Evolutionary conservation across 805 yeast species (phyloP).

Genomic region (Spathaspora girioi): DNA sequence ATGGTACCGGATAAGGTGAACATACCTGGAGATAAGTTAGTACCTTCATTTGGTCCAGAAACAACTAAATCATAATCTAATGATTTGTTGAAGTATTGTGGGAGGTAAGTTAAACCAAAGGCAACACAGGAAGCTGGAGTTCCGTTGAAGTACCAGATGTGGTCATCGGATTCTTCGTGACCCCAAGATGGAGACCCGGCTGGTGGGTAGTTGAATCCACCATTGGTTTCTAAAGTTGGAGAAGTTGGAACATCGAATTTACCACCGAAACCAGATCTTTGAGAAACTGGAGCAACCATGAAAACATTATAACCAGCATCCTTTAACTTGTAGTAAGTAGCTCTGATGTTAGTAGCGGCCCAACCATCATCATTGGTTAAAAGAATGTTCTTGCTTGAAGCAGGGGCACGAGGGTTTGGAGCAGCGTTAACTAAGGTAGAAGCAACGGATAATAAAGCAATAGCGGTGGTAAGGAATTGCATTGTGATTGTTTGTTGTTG

Average conservation of each 20-base stretch:
- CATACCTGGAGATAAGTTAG: slow-evolving; percentile 38
- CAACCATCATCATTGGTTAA: slow-evolving; percentile 50
- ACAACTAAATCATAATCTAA: slow-evolving; percentile 46
- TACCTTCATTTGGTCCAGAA: slow-evolving; percentile 51
- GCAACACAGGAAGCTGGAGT: slow-evolving; percentile 53
- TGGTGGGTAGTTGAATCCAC: slow-evolving; percentile 45
- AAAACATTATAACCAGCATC: slow-evolving; percentile 48
- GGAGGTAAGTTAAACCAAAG: slow-evolving; percentile 46
- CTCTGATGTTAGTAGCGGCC: slow-evolving; percentile 55
- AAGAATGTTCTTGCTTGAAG: slow-evolving; percentile 23
- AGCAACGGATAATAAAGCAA: neutral
- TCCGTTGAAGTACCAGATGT: slow-evolving; percentile 54
- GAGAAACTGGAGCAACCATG: slow-evolving; percentile 50
- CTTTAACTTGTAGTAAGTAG: slow-evolving; percentile 46
- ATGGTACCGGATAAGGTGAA: slow-evolving; percentile 48
- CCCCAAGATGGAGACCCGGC: slow-evolving; percentile 56
- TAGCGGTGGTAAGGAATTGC: neutral
- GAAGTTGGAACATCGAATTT: slow-evolving; percentile 42
- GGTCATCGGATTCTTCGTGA: slow-evolving; percentile 35
- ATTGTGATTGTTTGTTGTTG: neutral
- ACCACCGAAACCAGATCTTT: slow-evolving; percentile 55
- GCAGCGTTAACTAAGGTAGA: slow-evolving; percentile 20
- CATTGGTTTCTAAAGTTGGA: slow-evolving; percentile 38
- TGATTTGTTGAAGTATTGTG: slow-evolving; percentile 51
- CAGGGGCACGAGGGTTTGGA: slow-evolving; percentile 12